A percentile compares a stretch with the other conserved stretches of the same genome.
phyloP scores from a whole-genome alignment of 2,329 filamentous ascomycete species.

The Nigrospora sphaerica region DNA sequence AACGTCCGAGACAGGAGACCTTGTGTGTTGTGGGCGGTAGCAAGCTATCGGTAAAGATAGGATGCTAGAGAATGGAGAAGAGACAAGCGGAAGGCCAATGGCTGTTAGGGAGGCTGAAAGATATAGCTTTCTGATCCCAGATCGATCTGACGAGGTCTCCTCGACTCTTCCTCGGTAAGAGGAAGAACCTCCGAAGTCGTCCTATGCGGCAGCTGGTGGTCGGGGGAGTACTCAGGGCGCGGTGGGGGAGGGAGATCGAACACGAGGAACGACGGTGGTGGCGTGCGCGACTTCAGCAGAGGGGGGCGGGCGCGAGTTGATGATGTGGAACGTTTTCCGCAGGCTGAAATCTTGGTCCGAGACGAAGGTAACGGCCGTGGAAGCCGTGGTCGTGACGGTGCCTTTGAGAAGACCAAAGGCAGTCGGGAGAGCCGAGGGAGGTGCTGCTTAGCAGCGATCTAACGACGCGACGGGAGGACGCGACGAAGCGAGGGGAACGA shows the following conservation, averaged over 20 bases:
- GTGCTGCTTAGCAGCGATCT: neutral
- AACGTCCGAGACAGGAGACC: neutral
- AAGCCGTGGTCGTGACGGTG: constrained; percentile 53
- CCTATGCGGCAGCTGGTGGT: constrained; percentile 99
- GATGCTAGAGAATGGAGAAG: constrained; percentile 10
- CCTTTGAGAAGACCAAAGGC: constrained; percentile 67
- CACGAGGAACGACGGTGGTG: constrained; percentile 38
- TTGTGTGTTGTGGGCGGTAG: neutral
- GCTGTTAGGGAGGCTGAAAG: constrained; percentile 92
- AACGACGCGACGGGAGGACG: no score
- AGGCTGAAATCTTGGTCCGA: constrained; percentile 66
- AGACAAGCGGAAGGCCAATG: constrained; percentile 13
- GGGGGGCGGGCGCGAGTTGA: constrained; percentile 58
- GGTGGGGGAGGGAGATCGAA: constrained; percentile 42
- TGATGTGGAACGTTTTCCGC: constrained; percentile 57
- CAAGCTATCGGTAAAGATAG: neutral
- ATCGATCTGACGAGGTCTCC: constrained; percentile 90
- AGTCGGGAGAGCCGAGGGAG: constrained; percentile 6
- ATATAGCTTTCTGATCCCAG: constrained; percentile 87
- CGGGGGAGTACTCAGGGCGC: constrained; percentile 48
- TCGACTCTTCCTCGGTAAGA: constrained; percentile 99
- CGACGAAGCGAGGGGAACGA: no score
- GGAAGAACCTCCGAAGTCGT: constrained; percentile 97
- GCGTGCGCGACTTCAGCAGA: constrained; percentile 41
- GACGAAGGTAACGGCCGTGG: constrained; percentile 52